Conservation (phyloP, 2,329 filamentous ascomycete species). For the Proliferodiscus dingleyae region DNA sequence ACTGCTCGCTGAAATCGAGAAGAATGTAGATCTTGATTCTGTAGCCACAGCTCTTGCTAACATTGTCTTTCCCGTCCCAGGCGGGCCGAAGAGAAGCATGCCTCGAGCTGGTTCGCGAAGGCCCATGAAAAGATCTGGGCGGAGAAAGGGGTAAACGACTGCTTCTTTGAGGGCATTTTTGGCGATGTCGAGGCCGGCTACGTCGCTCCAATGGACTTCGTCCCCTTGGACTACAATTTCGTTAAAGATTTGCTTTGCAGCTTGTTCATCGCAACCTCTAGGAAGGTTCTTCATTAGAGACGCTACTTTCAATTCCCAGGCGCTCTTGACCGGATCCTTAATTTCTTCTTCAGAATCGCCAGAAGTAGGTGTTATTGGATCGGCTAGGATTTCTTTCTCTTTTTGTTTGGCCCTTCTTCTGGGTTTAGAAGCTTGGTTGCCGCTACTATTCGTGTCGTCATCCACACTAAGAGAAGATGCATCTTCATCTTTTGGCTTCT, state of each 20-base stretch:
- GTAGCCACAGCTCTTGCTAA: constrained; percentile 90
- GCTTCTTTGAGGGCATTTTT: constrained; percentile 92
- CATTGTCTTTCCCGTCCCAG: constrained; percentile 99
- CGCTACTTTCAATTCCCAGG: constrained; percentile 59
- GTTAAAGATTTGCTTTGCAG: constrained; percentile 89
- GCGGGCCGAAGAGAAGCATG: constrained; percentile 93
- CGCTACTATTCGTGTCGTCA: constrained; percentile 29
- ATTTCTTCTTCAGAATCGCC: constrained; percentile 41
- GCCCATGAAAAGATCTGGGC: constrained; percentile 93
- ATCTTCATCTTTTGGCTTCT: constrained; percentile 21
- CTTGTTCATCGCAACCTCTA: constrained; percentile 71
- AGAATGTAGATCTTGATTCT: constrained; percentile 91
- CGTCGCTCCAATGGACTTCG: constrained; percentile 90
- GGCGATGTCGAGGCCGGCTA: constrained; percentile 83
- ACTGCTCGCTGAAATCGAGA: constrained; percentile 92
- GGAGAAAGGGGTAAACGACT: constrained; percentile 93
- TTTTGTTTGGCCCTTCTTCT: constrained; percentile 32
- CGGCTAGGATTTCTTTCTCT: constrained; percentile 31
- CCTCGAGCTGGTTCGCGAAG: constrained; percentile 88
- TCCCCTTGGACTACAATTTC: constrained; percentile 94
- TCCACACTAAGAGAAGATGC: constrained; percentile 28
- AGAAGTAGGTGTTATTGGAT: constrained; percentile 40
- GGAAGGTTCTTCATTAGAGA: constrained; percentile 73
- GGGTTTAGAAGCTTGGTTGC: constrained; percentile 18
- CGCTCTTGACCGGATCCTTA: constrained; percentile 40